A percentile compares a stretch with the other conserved stretches of the same genome.
These are phyloP conservation scores for Nigrospora oryzae DNA, from an alignment of 2,329 filamentous ascomycete genomes.

Conservation along the genomic window DNA sequence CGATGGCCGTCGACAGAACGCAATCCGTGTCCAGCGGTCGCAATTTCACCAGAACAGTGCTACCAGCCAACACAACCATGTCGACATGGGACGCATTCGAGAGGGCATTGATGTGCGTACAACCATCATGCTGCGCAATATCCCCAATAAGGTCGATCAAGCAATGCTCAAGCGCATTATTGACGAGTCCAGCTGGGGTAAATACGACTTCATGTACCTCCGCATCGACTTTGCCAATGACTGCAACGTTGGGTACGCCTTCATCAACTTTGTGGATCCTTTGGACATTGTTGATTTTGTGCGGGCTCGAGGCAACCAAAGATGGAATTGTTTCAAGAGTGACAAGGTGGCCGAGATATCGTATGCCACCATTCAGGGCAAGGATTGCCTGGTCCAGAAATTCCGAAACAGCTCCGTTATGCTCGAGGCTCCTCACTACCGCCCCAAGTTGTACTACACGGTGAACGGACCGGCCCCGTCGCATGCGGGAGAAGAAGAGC, in stretches of 20 bases:
- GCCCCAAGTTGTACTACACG: conserved; percentile 63
- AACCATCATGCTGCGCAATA: conserved; percentile 92
- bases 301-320: conserved; percentile 58
- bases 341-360: conserved; percentile 85
- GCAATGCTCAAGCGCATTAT: conserved; percentile 70
- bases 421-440: conserved; percentile 72
- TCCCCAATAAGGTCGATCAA: conserved; percentile 82
- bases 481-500: conserved; percentile 61
- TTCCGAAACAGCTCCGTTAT: conserved; percentile 97
- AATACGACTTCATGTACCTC: conserved; percentile 92
- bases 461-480: conserved; percentile 37
- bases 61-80: conserved; percentile 50
- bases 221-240: conserved; percentile 82
- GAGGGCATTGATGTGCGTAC: conserved; percentile 66
- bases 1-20: conserved; percentile 40
- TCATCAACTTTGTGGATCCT: conserved; percentile 86
- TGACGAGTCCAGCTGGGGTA: conserved; percentile 68
- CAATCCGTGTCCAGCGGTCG: conserved; percentile 34
- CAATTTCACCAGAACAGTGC: conserved; percentile 28
- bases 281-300: conserved; percentile 70
- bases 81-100: conserved; percentile 51
- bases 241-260: conserved; percentile 92
- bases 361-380: conserved; percentile 93
- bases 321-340: conserved; percentile 74
- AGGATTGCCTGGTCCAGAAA: conserved; percentile 84